These are phyloP conservation scores for Termitomyces bulborhizus DNA, from an alignment of 768 basidiomycete species.

Conservation along the genomic window DNA sequence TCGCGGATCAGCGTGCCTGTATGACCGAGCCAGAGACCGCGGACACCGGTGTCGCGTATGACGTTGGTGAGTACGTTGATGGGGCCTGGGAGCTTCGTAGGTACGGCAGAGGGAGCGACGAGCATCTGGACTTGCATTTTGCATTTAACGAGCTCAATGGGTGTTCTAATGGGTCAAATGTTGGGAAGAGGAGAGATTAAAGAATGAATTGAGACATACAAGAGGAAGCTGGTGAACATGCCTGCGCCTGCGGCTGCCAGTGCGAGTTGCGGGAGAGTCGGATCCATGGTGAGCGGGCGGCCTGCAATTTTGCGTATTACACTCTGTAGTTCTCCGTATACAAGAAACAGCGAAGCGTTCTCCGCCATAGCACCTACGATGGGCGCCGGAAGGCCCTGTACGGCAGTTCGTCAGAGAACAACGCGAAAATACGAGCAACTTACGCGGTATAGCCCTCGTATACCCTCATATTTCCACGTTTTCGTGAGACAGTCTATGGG, in stretches of 20 bases:
- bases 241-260: slow-evolving; percentile 88
- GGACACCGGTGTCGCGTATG: slow-evolving; percentile 59
- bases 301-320: slow-evolving; percentile 36
- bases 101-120: slow-evolving; percentile 10
- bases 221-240: slow-evolving; percentile 74
- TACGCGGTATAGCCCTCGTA: slow-evolving; percentile 84
- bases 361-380: slow-evolving; percentile 90
- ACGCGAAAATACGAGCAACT: slow-evolving; percentile 19
- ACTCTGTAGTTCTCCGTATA: slow-evolving; percentile 74
- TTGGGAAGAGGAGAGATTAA: not conserved
- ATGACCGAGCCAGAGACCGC: slow-evolving; percentile 96
- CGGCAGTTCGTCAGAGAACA: too few relatives aligned
- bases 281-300: slow-evolving; percentile 35
- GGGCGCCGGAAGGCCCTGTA: slow-evolving; percentile 85
- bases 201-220: slow-evolving; percentile 43
- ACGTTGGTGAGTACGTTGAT: slow-evolving; percentile 40
- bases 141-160: slow-evolving; percentile 93
- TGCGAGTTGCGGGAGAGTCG: slow-evolving; percentile 54
- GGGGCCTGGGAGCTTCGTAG: slow-evolving; percentile 59
- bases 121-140: slow-evolving; percentile 98
- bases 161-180: slow-evolving; percentile 49
- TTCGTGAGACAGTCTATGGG: slow-evolving; percentile 82
- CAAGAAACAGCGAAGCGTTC: slow-evolving; percentile 82
- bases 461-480: slow-evolving; percentile 78
- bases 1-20: slow-evolving; percentile 91